These are phyloP conservation scores for Trichoderma gamsii DNA, from an alignment of 495 filamentous ascomycete species.

Conservation along the genomic window DNA sequence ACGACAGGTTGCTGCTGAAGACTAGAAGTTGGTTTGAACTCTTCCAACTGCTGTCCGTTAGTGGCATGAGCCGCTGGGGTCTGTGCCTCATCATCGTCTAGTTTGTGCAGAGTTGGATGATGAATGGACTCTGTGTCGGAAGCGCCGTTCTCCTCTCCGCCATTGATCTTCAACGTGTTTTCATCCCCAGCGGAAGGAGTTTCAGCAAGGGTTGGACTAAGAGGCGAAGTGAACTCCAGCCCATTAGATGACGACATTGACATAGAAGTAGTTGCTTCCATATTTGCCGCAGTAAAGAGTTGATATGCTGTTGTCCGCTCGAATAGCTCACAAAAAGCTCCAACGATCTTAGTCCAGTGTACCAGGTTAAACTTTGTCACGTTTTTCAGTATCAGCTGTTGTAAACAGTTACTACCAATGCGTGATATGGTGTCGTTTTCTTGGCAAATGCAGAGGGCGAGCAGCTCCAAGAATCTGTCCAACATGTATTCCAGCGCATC, in stretches of 20 bases:
- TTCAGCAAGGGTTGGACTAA: constrained; percentile 35
- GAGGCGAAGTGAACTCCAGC: constrained; percentile 36
- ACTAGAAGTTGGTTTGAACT: constrained; percentile 70
- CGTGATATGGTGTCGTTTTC: constrained; percentile 98
- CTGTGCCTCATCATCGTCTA: constrained; percentile 35
- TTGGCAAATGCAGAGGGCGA: constrained; percentile 95
- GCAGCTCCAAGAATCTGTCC: constrained; percentile 83
- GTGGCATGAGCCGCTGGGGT: constrained; percentile 26
- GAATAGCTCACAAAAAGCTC: constrained; percentile 92
- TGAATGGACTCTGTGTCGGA: constrained; percentile 22
- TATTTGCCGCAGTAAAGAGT: constrained; percentile 79
- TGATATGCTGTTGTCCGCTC: constrained; percentile 89
- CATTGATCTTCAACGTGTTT: constrained; percentile 60
- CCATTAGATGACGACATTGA: constrained; percentile 35
- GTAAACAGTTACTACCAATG: constrained; percentile 95
- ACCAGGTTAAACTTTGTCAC: constrained; percentile 79
- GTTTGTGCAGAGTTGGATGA: constrained; percentile 18
- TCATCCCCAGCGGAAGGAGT: constrained; percentile 36
- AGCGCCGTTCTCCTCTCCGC: constrained; percentile 27
- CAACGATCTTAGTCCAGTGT: constrained; percentile 92
- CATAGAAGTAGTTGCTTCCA: constrained; percentile 42
- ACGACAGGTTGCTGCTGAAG: constrained; percentile 82
- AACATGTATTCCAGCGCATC: constrained; percentile 94
- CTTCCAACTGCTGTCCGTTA: constrained; percentile 55
- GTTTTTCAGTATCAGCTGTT: constrained; percentile 92